phyloP scores from a whole-genome alignment of 2,329 filamentous ascomycete genomes.

The Trichoderma atrobrunneum region DNA sequence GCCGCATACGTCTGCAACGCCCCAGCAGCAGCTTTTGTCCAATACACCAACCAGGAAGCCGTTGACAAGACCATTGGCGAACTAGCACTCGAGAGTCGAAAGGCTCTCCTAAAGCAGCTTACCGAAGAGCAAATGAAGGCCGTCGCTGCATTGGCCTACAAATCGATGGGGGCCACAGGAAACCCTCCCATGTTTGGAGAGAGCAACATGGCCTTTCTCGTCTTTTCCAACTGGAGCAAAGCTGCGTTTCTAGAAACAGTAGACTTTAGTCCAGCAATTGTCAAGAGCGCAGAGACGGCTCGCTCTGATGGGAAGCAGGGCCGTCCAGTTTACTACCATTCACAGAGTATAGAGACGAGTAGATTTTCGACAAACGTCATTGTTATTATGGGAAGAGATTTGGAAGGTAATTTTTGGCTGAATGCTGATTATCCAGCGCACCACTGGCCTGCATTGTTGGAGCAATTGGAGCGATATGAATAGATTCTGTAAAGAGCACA shows the following conservation, averaged over 20 bases:
- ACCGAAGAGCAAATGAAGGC: slow-evolving; percentile 12
- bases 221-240: slow-evolving; percentile 7
- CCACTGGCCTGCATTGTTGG: background rate
- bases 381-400: background rate
- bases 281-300: background rate
- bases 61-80: background rate
- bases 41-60: background rate
- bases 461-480: background rate
- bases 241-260: background rate
- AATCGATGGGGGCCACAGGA: background rate
- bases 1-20: slow-evolving; percentile 9
- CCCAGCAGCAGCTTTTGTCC: background rate
- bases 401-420: background rate
- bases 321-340: background rate
- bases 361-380: background rate
- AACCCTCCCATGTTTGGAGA: background rate
- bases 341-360: background rate
- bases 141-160: background rate
- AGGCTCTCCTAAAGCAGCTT: background rate
- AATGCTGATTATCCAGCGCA: background rate
- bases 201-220: background rate
- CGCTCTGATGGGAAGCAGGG: background rate
- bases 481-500: background rate
- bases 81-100: background rate
- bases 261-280: slow-evolving; percentile 11